Conservation (phyloP, 139 green algal genomes). For the Deuterostichococcus epilithicus region DNA sequence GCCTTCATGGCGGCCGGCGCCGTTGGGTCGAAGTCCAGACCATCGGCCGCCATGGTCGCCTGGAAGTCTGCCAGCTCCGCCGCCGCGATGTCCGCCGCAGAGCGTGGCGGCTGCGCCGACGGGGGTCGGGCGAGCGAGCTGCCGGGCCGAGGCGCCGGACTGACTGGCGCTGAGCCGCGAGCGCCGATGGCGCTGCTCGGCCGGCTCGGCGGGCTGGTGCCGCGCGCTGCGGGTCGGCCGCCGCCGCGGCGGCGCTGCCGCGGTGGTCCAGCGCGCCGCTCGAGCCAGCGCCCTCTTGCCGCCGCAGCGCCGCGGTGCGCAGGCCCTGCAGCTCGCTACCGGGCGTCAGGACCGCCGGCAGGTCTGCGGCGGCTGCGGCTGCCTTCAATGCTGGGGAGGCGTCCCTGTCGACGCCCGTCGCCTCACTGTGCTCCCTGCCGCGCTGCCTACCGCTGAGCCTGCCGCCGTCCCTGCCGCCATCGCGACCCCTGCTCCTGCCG, state of each 20-base stretch:
- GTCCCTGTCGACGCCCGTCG: too few species aligned
- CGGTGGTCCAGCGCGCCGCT: not conserved
- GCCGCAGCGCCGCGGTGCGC: not conserved
- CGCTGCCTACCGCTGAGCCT: too few species aligned
- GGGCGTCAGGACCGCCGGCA: too few species aligned
- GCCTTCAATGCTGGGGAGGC: too few species aligned
- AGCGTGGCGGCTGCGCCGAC: not conserved
- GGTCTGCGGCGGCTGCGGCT: too few species aligned
- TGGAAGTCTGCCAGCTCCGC: slow-evolving; percentile 6
- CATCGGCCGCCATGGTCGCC: not conserved
- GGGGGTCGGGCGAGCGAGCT: not conserved
- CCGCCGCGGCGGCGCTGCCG: not conserved
- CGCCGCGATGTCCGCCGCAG: slow-evolving; percentile 1
- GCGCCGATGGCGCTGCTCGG: not conserved
- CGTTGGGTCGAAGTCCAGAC: slow-evolving; percentile 24
- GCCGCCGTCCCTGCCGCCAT: not conserved
- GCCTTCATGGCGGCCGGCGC: slow-evolving; percentile 44
- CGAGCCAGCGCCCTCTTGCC: not conserved
- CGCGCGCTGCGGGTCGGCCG: not conserved
- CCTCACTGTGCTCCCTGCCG: too few species aligned
- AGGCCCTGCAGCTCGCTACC: not conserved
- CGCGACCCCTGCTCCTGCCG: not conserved
- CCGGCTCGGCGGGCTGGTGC: not conserved
- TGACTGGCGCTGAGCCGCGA: not conserved
- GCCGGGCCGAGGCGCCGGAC: not conserved